Base-by-base conservation (phyloP, 345 rosid genomes). In the Carallia pectinifolia region DNA sequence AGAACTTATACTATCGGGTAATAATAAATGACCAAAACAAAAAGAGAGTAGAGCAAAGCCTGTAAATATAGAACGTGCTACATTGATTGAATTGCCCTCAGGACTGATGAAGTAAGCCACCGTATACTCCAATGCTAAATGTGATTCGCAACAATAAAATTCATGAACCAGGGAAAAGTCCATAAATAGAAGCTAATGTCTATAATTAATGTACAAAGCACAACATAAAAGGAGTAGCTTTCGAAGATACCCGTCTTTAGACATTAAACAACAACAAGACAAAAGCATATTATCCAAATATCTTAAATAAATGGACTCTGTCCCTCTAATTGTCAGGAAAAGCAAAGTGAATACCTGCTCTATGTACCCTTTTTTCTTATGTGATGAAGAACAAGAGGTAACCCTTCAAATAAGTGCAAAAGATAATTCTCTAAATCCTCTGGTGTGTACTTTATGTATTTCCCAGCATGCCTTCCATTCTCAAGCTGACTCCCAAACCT, bases 381-480 rank as follows among this genome's bases (percentile, higher is more conserved):
- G 66, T 92, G 92, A 76, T 91, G 97, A 79, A 94, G 81, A 80
- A 90, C 89, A 83, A 75, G 81, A 52, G 95, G 89, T 0, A 73
- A 73, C 71, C 99, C 99, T 88, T 95, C 99, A 66, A 95, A 95
- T 69, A 95, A 79, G 80, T 92, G 92, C 64, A 80, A 77, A 65
- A 92, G 74, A 79, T 84, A 87, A 77, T 81, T 79, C 86, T 95
- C 99, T 65, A 95, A 79, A 71, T 95, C 99, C 19, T 95, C 99
- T 23, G 97, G 90, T 30, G 92, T 79, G 81, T 90, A 95, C 85
- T 95, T 95, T 37, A 92, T 90, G 80, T 95, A 95, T 75, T 92
- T 95, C 53, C 96, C 97, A 36, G 92, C 80, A 84, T 90, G 85
- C 81, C 88, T 89, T 74, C 96, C 92, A 52, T 89, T 77, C 80